Conservation (phyloP, 148 eudicot genomes). For the Rhododendron kiyosumense region DNA sequence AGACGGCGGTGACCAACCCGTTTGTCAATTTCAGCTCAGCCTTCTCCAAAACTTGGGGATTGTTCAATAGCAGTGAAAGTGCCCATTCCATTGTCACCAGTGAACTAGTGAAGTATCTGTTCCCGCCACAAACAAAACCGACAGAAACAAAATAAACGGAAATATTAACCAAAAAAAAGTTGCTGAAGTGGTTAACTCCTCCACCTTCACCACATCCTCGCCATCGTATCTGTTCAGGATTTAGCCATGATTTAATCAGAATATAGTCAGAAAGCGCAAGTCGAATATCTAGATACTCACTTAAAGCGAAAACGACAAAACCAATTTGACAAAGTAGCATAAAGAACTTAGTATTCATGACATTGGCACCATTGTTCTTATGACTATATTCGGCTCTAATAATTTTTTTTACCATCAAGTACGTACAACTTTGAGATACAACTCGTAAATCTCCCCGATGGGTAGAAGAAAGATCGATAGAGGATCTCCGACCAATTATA, state of each 20-base stretch:
- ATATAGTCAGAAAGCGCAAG: no score
- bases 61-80: background rate
- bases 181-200: background rate
- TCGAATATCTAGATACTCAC: background rate
- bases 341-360: background rate
- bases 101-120: background rate
- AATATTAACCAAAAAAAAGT: background rate
- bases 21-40: slow-evolving; percentile 1
- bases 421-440: no score
- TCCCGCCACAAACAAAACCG: background rate
- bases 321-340: background rate
- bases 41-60: background rate
- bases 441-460: background rate
- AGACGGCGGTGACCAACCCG: background rate
- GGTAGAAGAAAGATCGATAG: no score
- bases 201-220: slow-evolving; percentile 16
- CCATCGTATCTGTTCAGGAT: slow-evolving; percentile 3
- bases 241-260: background rate
- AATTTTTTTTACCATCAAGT: background rate
- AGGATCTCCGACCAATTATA: no score
- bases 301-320: no score
- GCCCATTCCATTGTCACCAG: background rate
- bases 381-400: background rate
- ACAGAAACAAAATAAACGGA: background rate
- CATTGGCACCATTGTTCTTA: background rate